Percentiles rank a stretch among this genome's conserved stretches.
Conservation (phyloP, 2,329 filamentous ascomycete genomes). For the Aspergillus carbonarius region DNA sequence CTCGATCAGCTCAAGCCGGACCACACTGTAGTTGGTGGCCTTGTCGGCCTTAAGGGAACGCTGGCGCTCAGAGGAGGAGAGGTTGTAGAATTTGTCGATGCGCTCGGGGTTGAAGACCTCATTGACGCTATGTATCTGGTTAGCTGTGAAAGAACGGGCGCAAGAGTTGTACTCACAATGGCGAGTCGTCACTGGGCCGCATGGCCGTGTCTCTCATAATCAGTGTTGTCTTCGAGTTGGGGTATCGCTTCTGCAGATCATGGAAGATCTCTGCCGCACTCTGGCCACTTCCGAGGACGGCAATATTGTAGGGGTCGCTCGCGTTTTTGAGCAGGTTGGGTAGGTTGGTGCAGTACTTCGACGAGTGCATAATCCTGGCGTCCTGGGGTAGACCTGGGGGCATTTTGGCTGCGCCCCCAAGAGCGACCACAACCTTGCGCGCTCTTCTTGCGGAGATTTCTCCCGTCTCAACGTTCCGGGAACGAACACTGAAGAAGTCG, state of each 20-base stretch:
- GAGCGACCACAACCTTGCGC: conserved; percentile 61
- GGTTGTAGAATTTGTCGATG: conserved; percentile 72
- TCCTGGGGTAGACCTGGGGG: conserved; percentile 67
- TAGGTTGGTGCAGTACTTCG: conserved; percentile 65
- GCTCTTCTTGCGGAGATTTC: conserved; percentile 41
- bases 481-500: conserved; percentile 66
- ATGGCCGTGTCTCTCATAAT: conserved; percentile 82
- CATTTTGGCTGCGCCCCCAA: conserved; percentile 68
- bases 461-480: conserved; percentile 57
- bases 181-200: conserved; percentile 89
- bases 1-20: conserved; percentile 86
- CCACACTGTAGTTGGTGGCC: conserved; percentile 91
- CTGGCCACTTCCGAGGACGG: conserved; percentile 85
- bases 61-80: conserved; percentile 62
- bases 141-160: not conserved
- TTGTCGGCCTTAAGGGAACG: conserved; percentile 66
- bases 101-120: conserved; percentile 91
- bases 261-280: conserved; percentile 95
- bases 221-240: conserved; percentile 73
- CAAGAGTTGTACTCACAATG: conserved; percentile 65
- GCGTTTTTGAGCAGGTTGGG: conserved; percentile 41
- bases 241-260: conserved; percentile 78
- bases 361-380: conserved; percentile 80
- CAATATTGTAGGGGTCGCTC: conserved; percentile 63
- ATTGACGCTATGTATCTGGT: conserved; percentile 68